Base-by-base conservation (phyloP, 768 basidiomycete genomes). In the Amanita brunnescens region DNA sequence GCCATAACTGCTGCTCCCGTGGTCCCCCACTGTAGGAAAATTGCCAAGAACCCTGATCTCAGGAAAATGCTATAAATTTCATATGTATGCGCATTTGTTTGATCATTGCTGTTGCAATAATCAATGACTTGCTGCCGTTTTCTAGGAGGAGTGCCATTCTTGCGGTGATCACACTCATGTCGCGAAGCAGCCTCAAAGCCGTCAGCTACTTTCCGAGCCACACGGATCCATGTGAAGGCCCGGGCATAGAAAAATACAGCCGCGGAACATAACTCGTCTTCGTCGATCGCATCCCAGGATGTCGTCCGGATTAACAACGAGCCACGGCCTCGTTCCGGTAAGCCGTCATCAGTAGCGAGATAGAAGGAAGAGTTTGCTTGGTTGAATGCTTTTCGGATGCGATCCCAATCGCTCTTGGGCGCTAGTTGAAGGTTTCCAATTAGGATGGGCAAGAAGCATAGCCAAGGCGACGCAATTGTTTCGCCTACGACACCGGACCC, bases 391-490 rank as follows among this genome's bases (percentile, higher is more conserved):
- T 56, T 53, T 21, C 43, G 37, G 9, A 74, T 54, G 3, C 68
- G 69, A 1, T 26, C 29, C 6, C 59, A 58, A 53, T 73, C 68
- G 35, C 68, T 75, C 59, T 72, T 74, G 0, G 73, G 74, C 2
- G 69, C 68, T 9, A 75, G 61, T 39, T 67, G 61, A 16, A 76
- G 58, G 73, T 74, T 76, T 1, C 73, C 71, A 9, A 68, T 58
- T 14, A 72, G 66, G 8, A 76, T 59, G 0, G 75, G 68, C 6
- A 75, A 43, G 5, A 77, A 59, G 73, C 73, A 76, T 16, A 77
- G 61, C 71, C 70, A 76, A 8, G 66, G 59, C 2, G 68, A 67
- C 3, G 68, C 72, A 6, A 70, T 67, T 18, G 64, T 68, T 47
- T 71, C 64, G 0, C 72, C 72, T 30, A 62, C 69, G 1, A 63